Evolutionary conservation across 164 flowering plant genomes (phyloP).

Genomic region (Akebia trifoliata): DNA sequence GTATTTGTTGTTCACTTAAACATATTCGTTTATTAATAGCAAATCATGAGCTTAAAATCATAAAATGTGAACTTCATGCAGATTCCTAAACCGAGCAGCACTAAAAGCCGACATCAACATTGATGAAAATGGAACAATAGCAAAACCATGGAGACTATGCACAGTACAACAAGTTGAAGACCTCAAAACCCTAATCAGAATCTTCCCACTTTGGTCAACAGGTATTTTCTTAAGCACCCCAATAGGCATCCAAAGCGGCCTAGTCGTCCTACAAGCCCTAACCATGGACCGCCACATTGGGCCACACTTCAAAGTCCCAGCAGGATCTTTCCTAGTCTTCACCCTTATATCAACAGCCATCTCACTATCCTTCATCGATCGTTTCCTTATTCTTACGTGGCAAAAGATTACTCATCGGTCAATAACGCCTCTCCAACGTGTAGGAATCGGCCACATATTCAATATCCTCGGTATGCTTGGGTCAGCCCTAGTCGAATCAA

Average conservation of each 20-base stretch:
- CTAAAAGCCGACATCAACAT: slow-evolving; percentile 11
- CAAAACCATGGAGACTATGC: slow-evolving; percentile 52
- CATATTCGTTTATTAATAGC: too few species aligned
- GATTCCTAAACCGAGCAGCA: slow-evolving; percentile 48
- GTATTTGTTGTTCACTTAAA: too few species aligned
- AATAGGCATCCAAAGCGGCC: slow-evolving; percentile 34
- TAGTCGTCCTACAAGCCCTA: slow-evolving; percentile 56
- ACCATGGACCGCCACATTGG: slow-evolving; percentile 64
- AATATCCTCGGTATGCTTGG: slow-evolving; percentile 38
- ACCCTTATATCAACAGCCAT: slow-evolving; percentile 32
- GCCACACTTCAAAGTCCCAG: slow-evolving; percentile 51
- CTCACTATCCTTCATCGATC: slow-evolving; percentile 34
- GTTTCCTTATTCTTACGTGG: slow-evolving; percentile 43
- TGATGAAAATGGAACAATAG: slow-evolving; percentile 21
- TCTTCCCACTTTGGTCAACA: slow-evolving; percentile 57
- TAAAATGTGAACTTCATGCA: slow-evolving; percentile 32
- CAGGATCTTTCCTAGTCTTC: slow-evolving; percentile 45
- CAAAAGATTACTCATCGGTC: slow-evolving; percentile 21
- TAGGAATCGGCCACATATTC: slow-evolving; percentile 60
- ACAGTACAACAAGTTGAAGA: slow-evolving; percentile 65
- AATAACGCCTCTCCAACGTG: slow-evolving; percentile 41
- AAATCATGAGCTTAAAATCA: too few species aligned
- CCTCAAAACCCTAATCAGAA: slow-evolving; percentile 45
- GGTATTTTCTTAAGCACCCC: slow-evolving; percentile 41
- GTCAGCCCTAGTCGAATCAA: slow-evolving; percentile 49